Evolutionary conservation across 148 eudicot genomes (phyloP), one percentile per base, ranked within the genome.

Genomic region (Chenopodium suecicum): DNA sequence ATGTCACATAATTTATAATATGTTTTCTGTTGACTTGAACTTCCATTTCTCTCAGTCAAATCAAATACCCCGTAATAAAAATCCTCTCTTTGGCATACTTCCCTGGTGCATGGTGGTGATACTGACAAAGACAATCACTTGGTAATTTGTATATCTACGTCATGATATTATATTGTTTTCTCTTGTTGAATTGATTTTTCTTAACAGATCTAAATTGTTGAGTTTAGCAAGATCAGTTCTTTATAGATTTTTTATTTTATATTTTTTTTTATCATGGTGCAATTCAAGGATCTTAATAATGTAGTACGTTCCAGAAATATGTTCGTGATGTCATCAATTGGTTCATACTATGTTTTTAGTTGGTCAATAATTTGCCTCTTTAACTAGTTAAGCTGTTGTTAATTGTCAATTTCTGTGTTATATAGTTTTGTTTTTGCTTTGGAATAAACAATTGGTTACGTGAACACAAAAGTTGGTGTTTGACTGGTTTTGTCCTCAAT

Each of bases 131-230:
- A 62, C 66, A 6, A 9, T 62, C 12, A 62, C 25, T 48, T 78
- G 74, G 74, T 41, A 41, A 41, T 41, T 41, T 4, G 44, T 68
- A 22, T 22, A 78, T 69, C 32, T 19, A 29, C 48, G 4, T 71
- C 52, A 8, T 71, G 54, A 10, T 69, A 31, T 62, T 20, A 1
- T 62, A 69, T 69, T 32, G 7, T 69, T 32, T 69, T 31, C 9
- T 31, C 44, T 68, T 69, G 22, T 16, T 69, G 46, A 31, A 69
- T 44, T 37, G 23, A 66, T 78, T 69, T 78, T 29, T 78, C 17
- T 78, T 67, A 58, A 17, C 29, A 34, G 70, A 22, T 32, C 37
- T 34, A 25, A 76, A 34, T 22, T 60, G n/a, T 76, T 22, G n/a
- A 60, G 7, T 62, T 54, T 76, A 20, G 48, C 54, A 76, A 23